Base-by-base conservation (phyloP, 78 protist species). In the Cavenderia fasciculata region DNA sequence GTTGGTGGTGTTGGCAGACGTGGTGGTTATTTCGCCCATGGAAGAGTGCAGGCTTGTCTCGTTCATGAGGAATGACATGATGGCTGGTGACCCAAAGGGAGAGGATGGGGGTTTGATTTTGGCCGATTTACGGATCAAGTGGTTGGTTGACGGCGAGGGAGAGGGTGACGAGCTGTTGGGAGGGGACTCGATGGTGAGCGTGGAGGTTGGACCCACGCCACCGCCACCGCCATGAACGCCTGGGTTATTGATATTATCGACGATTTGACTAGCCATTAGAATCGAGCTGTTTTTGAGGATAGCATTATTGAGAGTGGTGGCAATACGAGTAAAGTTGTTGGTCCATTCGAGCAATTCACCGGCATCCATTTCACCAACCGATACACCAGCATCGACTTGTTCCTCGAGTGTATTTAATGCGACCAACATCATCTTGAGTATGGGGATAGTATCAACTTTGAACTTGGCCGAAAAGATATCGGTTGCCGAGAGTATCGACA, bases 301-400 rank as follows among this genome's bases (percentile, higher is more conserved):
- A 7, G 56, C 7, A 54, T 79, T 79, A 49, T 79, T 79, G 34
- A 79, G 40, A n/a, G 72, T 63, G 11, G 88, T 79, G 11, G 63
- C 31, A 21, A 69, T 79, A 41, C 66, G 62, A 52, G 88, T 46
- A 29, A 63, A 79, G 18, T 44, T 79, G 2, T 41, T 40, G 16
- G 59, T 27, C 88, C 88, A 79, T 66, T 79, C 88, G 14, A 79
- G 23, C 5, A 79, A 36, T 16, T 79, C 88, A 19, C 57, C 63
- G 1, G 76, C 19, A 29, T 14, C 25, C n/a, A 79, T 12, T 21
- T 65, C 47, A n/a, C 21, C 74, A 38, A 79, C 66, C 7, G 88
- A 79, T 12, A 79, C 36, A 49, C 88, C 88, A 52, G 51, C 66
- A 12, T 79, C 88, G 41, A 79, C 12, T 18, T 51, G 19, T 21